Evolutionary conservation across 768 basidiomycete species (phyloP).

Genomic region (Tephrocybe sp.): DNA sequence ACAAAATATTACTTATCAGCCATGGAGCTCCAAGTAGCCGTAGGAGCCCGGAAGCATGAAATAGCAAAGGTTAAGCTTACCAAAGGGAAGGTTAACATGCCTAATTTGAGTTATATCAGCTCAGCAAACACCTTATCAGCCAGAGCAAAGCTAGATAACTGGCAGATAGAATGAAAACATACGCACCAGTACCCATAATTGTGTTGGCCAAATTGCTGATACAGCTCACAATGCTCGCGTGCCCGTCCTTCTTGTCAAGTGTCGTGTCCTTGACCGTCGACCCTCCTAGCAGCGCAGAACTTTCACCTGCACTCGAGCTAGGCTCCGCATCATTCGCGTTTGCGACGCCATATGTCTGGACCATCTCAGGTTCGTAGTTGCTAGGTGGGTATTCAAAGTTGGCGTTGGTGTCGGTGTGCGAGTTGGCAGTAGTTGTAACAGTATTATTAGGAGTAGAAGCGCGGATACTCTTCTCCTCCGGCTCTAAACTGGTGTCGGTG

Average conservation of each 20-base stretch:
- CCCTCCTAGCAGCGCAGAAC: conserved; percentile 58
- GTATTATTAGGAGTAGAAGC: background rate
- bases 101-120: conserved; percentile 32
- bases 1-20: background rate
- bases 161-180: background rate
- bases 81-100: conserved; percentile 87
- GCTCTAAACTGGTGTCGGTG: background rate
- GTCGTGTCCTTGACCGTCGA: conserved; percentile 21
- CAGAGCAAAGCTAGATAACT: background rate
- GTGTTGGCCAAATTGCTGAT: conserved; percentile 86
- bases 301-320: conserved; percentile 36
- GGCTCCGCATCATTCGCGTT: conserved; percentile 32
- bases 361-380: conserved; percentile 62
- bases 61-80: conserved; percentile 30
- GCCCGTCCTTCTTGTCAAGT: conserved; percentile 48
- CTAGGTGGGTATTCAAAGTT: too few relatives aligned
- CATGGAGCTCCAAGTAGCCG: background rate
- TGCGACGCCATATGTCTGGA: conserved; percentile 65
- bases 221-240: conserved; percentile 65
- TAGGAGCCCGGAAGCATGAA: background rate
- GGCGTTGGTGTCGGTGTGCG: conserved; percentile 22
- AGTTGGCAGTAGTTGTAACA: too few relatives aligned
- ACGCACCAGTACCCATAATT: conserved; percentile 85
- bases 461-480: background rate
- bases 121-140: background rate